These are phyloP conservation scores for Lycium ferocissimum DNA, from an alignment of 257 asterid species.

Conservation along the genomic window DNA sequence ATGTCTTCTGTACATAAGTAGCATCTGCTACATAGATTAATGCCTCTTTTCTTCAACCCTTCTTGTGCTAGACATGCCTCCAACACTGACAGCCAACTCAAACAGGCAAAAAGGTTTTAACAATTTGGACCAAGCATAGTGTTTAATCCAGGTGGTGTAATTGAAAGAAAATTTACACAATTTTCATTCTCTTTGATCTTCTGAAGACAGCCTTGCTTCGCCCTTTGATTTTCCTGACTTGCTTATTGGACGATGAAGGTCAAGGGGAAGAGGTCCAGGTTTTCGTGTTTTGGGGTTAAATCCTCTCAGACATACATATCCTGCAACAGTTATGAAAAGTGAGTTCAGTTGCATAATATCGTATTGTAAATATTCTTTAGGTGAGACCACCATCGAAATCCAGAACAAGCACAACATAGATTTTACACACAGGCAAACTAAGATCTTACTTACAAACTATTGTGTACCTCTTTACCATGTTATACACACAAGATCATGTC, in stretches of 20 bases:
- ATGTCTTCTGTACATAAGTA: no score
- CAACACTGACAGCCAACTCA: no score
- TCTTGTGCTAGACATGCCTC: no score
- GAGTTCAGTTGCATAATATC: not conserved
- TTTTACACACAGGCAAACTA: not conserved
- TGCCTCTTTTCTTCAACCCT: no score
- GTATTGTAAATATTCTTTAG: no score
- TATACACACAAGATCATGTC: not conserved
- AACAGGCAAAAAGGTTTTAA: not conserved
- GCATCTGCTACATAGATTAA: no score
- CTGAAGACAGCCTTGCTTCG: not conserved
- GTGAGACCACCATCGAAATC: no score
- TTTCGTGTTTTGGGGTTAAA: conserved; percentile 39
- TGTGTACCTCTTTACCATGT: not conserved
- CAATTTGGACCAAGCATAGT: not conserved
- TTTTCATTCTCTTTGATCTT: not conserved
- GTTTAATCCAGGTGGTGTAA: not conserved
- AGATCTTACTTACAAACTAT: not conserved
- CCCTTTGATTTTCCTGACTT: not conserved
- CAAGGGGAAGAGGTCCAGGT: conserved; percentile 34
- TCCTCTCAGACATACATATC: conserved; percentile 43
- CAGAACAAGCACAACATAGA: not conserved
- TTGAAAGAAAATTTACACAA: not conserved
- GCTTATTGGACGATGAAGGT: conserved; percentile 36
- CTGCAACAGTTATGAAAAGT: conserved; percentile 25